Conservation (phyloP, 257 asterid species). For the Nicotiana noctiflora region DNA sequence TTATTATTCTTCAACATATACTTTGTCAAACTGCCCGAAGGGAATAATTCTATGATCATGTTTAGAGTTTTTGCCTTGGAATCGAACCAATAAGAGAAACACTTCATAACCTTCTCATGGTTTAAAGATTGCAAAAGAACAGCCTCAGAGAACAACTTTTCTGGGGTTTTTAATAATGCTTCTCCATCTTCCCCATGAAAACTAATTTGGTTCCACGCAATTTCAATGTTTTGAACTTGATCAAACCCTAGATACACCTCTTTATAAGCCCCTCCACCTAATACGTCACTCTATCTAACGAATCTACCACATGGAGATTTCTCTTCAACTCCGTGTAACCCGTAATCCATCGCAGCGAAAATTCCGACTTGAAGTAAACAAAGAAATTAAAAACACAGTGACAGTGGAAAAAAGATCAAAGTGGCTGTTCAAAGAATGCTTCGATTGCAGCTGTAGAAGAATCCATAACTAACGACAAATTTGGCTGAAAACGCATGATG, state of each 20-base stretch:
- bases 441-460: constrained; percentile 49
- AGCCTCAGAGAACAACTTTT: no score
- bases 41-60: no score
- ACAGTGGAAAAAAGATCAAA: not conserved
- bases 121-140: no score
- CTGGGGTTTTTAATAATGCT: not conserved
- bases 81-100: no score
- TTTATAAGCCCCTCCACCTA: constrained; percentile 16
- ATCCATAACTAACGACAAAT: constrained; percentile 23
- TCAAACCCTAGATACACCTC: constrained; percentile 32
- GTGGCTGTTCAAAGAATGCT: constrained; percentile 42
- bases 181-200: constrained; percentile 2
- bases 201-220: constrained; percentile 39
- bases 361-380: constrained; percentile 7
- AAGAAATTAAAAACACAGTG: not conserved
- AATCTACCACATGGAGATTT: not conserved
- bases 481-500: no score
- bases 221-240: constrained; percentile 6
- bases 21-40: no score
- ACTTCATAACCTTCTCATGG: no score
- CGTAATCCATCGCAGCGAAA: not conserved
- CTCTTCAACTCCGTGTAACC: not conserved
- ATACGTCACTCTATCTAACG: no score
- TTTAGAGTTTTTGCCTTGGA: no score
- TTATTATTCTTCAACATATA: no score